These are phyloP conservation scores for Phaeosphaeriaceae sp. DNA, from an alignment of 2,329 filamentous ascomycete species.

Conservation along the genomic window DNA sequence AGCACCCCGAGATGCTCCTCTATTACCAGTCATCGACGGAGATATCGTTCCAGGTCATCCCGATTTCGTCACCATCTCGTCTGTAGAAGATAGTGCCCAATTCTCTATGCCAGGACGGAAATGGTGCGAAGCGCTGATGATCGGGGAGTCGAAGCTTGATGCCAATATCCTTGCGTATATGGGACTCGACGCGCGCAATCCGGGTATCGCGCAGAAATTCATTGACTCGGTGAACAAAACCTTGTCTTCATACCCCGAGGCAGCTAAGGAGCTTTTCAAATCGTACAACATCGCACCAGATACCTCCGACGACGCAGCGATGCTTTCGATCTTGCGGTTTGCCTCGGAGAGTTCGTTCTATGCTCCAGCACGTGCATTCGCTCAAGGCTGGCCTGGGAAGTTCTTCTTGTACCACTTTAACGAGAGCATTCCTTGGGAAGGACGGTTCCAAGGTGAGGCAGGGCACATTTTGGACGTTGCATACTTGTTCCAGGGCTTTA, in stretches of 20 bases:
- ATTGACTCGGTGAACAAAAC: constrained; percentile 40
- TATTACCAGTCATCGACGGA: constrained; percentile 52
- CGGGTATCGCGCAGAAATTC: constrained; percentile 45
- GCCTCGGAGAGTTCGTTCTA: constrained; percentile 57
- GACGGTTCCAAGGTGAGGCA: constrained; percentile 41
- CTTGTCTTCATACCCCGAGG: constrained; percentile 28
- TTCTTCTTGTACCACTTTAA: constrained; percentile 46
- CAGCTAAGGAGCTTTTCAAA: constrained; percentile 36
- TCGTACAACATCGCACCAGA: constrained; percentile 50
- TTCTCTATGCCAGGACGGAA: constrained; percentile 48
- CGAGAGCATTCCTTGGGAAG: constrained; percentile 45
- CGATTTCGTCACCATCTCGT: constrained; percentile 31
- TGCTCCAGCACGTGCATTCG: constrained; percentile 52
- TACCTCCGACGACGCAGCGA: constrained; percentile 51
- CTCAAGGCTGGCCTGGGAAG: constrained; percentile 44
- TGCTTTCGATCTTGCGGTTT: constrained; percentile 53
- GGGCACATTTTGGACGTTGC: constrained; percentile 45
- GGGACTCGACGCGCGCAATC: constrained; percentile 30
- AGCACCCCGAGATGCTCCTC: constrained; percentile 44
- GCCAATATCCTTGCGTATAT: constrained; percentile 40
- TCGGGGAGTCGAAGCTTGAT: constrained; percentile 59
- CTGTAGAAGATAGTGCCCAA: constrained; percentile 26
- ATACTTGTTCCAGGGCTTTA: constrained; percentile 45
- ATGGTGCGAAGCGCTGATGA: constrained; percentile 57
- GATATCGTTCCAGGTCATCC: constrained; percentile 49